A percentile compares a stretch with the other conserved stretches of the same genome.
Conservation (phyloP, 2,329 filamentous ascomycete species). For the Graphilbum ipis-grandicollis region DNA sequence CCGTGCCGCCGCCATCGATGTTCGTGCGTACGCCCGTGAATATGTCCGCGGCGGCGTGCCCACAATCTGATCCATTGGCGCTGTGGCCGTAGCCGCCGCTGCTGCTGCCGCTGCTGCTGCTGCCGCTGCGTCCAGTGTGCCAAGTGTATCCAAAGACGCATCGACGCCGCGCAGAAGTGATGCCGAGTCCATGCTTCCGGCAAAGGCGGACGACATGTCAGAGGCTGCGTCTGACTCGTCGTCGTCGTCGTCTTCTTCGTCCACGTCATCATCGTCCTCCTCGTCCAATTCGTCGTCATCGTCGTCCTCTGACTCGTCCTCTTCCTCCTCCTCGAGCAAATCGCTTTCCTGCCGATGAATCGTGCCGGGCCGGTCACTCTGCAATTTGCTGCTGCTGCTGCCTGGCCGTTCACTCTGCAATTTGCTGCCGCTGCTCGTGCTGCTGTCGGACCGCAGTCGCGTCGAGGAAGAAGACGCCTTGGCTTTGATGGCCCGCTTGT, state of each 20-base stretch:
- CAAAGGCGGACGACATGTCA: constrained; percentile 47
- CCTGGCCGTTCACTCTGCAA: constrained; percentile 8
- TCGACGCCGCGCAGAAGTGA: constrained; percentile 48
- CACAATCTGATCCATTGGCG: constrained; percentile 32
- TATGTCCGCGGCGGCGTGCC: constrained; percentile 46
- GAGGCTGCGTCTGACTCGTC: constrained; percentile 33
- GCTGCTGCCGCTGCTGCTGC: constrained; percentile 45
- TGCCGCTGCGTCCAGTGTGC: constrained; percentile 28
- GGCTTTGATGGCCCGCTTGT: too few species aligned
- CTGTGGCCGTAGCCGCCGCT: too few species aligned
- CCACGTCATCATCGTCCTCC: constrained; percentile 20
- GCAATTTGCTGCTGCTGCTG: constrained; percentile 3
- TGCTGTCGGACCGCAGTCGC: background rate
- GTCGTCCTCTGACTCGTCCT: constrained; percentile 25
- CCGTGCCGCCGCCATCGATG: constrained; percentile 47
- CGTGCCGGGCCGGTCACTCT: constrained; percentile 4
- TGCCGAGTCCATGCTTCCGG: constrained; percentile 50
- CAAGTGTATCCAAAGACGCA: constrained; percentile 32
- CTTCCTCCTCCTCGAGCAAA: constrained; percentile 21
- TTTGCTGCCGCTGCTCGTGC: background rate
- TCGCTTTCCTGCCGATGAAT: constrained; percentile 17
- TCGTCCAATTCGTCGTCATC: constrained; percentile 30
- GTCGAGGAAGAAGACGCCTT: too few species aligned
- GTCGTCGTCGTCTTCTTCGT: constrained; percentile 30
- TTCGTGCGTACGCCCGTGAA: constrained; percentile 39